Evolutionary conservation across 106 monocot species (phyloP).

Genomic region (Cymbidium sinense): DNA sequence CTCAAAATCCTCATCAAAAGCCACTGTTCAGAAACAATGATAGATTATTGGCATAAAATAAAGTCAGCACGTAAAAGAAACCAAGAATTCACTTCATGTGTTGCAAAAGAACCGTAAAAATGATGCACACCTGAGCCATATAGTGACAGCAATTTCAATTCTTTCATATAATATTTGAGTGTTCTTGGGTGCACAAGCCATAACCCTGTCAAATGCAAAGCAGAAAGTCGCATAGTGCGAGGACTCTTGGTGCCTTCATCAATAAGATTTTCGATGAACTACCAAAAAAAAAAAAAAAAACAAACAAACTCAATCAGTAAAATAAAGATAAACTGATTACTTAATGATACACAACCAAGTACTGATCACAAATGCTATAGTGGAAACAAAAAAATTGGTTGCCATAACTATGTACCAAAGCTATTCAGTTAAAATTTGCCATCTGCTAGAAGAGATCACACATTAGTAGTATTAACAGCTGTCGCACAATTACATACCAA

Average conservation of each 20-base stretch:
- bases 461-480: not conserved
- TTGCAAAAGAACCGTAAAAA: not conserved
- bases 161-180: constrained; percentile 73
- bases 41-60: constrained; percentile 1
- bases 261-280: constrained; percentile 83
- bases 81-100: not conserved
- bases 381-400: not conserved
- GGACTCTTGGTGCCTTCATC: constrained; percentile 85
- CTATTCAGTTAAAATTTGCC: not conserved
- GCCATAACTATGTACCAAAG: not conserved
- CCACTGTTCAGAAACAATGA: constrained; percentile 32
- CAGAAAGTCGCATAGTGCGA: constrained; percentile 83
- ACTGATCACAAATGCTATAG: not conserved
- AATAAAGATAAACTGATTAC: not conserved
- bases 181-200: constrained; percentile 70
- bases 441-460: not conserved
- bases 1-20: constrained; percentile 99
- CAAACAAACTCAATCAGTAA: not conserved
- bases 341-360: not conserved
- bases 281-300: constrained; percentile 8
- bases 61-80: not conserved
- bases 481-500: too few relatives aligned
- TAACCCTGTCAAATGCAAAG: constrained; percentile 80
- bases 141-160: constrained; percentile 70
- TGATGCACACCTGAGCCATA: constrained; percentile 77